Percentiles rank a stretch among this genome's conserved stretches.
These are phyloP conservation scores for Termitomyces sp. DNA, from an alignment of 768 basidiomycete genomes.

Conservation along the genomic window DNA sequence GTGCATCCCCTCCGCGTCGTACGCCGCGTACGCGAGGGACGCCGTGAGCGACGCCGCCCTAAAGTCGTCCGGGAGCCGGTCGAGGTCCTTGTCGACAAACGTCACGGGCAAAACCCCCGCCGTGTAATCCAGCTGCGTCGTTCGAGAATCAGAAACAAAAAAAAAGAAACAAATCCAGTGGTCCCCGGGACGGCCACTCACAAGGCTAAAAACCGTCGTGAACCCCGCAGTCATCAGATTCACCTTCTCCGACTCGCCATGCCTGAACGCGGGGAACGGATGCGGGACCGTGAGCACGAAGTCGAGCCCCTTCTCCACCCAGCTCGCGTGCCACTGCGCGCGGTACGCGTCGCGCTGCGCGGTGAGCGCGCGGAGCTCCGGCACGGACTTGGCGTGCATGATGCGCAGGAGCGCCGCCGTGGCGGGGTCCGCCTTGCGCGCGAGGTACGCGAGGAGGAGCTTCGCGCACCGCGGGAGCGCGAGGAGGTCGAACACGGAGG, in stretches of 20 bases:
- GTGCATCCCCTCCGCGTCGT: conserved; percentile 57
- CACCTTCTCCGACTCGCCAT: conserved; percentile 44
- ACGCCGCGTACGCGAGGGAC: conserved; percentile 34
- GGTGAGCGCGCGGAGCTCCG: conserved; percentile 46
- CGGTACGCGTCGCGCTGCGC: conserved; percentile 37
- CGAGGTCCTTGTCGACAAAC: conserved; percentile 34
- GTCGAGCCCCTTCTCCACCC: conserved; percentile 47
- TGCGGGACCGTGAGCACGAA: conserved; percentile 59
- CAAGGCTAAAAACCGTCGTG: conserved; percentile 64
- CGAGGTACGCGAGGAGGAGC: conserved; percentile 34
- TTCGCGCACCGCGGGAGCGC: conserved; percentile 34
- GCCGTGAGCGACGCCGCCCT: conserved; percentile 13
- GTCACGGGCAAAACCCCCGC: conserved; percentile 60
- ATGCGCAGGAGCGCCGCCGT: conserved; percentile 28
- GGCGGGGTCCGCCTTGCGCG: conserved; percentile 30
- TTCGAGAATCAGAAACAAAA: too few species aligned
- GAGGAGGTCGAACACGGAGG: conserved; percentile 27
- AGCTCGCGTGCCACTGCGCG: conserved; percentile 40
- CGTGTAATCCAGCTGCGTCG: conserved; percentile 50
- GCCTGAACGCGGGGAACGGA: conserved; percentile 53
- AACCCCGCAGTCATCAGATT: conserved; percentile 56
- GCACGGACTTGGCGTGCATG: conserved; percentile 41
- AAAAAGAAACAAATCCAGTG: too few species aligned
- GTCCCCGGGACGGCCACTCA: too few species aligned
- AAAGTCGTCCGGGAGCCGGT: conserved; percentile 29